Evolutionary conservation across 2,329 filamentous ascomycete genomes (phyloP).

Genomic region (Arthrobotrys megalospora): DNA sequence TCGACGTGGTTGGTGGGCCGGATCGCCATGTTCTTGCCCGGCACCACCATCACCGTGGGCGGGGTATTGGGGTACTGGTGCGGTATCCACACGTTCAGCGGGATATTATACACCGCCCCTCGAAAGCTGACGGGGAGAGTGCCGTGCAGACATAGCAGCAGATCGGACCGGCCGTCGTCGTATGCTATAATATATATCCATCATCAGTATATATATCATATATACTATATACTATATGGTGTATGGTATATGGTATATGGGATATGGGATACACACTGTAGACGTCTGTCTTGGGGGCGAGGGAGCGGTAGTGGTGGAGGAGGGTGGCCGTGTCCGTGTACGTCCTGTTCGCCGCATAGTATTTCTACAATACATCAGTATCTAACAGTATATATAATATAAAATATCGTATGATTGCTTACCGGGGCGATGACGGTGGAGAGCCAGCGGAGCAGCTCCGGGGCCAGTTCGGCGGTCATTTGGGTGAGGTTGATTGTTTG

Average conservation of each 20-base stretch:
- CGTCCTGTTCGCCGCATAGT: conserved; percentile 90
- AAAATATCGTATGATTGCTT: conserved; percentile 9
- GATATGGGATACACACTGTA: conserved; percentile 95
- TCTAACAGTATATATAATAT: no score
- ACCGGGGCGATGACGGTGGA: conserved; percentile 58
- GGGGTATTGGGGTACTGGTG: conserved; percentile 89
- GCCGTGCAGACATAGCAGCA: conserved; percentile 87
- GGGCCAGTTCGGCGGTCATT: conserved; percentile 54
- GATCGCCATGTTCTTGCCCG: conserved; percentile 88
- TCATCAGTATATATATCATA: no score
- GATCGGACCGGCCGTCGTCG: conserved; percentile 86
- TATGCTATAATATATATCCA: conserved; percentile 78
- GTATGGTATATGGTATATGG: no score
- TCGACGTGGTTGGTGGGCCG: conserved; percentile 95
- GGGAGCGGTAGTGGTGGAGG: conserved; percentile 82
- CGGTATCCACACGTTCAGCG: conserved; percentile 92
- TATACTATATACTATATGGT: no score
- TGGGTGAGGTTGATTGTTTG: neutral
- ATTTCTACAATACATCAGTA: no score
- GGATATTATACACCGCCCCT: conserved; percentile 90
- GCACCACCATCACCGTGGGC: conserved; percentile 89
- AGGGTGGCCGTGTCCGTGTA: conserved; percentile 91
- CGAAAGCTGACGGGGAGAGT: conserved; percentile 93
- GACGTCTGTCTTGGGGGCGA: conserved; percentile 90
- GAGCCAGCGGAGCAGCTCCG: conserved; percentile 59